phyloP scores from a whole-genome alignment of 148 eudicot species.

The Pharnaceum exiguum region DNA sequence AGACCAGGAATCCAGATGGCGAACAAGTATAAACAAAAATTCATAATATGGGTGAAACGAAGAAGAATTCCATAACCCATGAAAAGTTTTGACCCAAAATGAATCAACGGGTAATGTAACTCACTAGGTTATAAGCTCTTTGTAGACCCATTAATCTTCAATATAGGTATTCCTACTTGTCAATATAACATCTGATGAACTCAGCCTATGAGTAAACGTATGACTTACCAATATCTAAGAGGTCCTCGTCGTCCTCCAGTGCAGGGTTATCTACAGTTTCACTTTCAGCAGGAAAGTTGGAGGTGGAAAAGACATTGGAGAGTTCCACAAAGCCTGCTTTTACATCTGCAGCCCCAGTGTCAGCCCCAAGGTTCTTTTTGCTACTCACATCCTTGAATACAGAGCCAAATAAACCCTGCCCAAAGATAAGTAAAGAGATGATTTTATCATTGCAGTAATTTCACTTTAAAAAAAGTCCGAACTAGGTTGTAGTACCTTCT shows the following conservation, averaged over 20 bases:
- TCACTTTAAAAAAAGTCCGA: neutral
- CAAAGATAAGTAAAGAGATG: conserved; percentile 4
- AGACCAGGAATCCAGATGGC: no score
- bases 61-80: no score
- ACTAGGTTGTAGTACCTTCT: conserved; percentile 50
- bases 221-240: conserved; percentile 72
- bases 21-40: no score
- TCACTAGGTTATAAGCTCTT: no score
- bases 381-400: conserved; percentile 57
- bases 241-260: conserved; percentile 35
- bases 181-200: neutral
- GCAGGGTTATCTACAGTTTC: conserved; percentile 33
- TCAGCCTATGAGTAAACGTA: neutral
- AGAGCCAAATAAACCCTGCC: conserved; percentile 78
- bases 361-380: conserved; percentile 45
- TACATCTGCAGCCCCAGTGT: conserved; percentile 34
- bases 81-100: no score
- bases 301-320: conserved; percentile 43
- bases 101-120: no score
- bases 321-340: conserved; percentile 56
- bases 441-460: neutral
- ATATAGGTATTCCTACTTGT: no score
- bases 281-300: conserved; percentile 52
- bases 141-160: no score
- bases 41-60: no score